Base-by-base conservation (phyloP, 768 basidiomycete genomes). In the Lentinula raphanica region DNA sequence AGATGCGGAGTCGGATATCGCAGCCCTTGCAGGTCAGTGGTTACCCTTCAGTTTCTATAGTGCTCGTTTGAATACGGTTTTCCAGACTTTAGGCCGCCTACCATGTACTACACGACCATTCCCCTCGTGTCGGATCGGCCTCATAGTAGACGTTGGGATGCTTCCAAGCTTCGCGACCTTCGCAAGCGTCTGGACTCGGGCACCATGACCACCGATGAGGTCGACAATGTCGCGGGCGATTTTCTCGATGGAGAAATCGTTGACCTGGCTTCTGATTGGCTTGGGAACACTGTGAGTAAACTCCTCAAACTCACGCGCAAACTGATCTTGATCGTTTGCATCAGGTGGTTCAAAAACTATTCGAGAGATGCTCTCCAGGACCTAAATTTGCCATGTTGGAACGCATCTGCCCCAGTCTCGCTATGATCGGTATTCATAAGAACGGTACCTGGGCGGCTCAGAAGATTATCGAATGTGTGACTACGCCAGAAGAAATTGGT, bases 361-460 rank as follows among this genome's bases (percentile, higher is more conserved):
- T 96, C 65, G 96, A 98, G 72, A 87, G 83, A 67, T 93, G 92
- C 68, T 90, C 92, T 13, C 72, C 85, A 38, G 74, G 67, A 3
- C 87, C 94, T 29, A 80, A 94, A 64, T 82, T 92, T 61, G 86
- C 87, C 15, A 95, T 99, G 91, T 77, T 99, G 56, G 95, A 98
- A 65, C 87, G 95, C 49, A 88, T 98, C 60, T 83, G 86, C 3
- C 97, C 97, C 49, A 90, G 96, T 69, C 77, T 99, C 39, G 96
- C 96, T 23, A 92, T 92, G 85, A 97, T 98, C 62, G 97, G 97
- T 27, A 94, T 96, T 57, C 97, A 99, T 79, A 98, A 98, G 79
- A 98, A 99, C 64, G 97, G 97, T 28, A 99, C 97, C 0, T 98
- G 97, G 97, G 96, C 96, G 2, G 95, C 95, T 3, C 97, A 99